Percentiles rank a stretch among this genome's conserved stretches.
These are phyloP conservation scores for Mycena capillaripes DNA, from an alignment of 768 basidiomycete genomes.

Conservation along the genomic window DNA sequence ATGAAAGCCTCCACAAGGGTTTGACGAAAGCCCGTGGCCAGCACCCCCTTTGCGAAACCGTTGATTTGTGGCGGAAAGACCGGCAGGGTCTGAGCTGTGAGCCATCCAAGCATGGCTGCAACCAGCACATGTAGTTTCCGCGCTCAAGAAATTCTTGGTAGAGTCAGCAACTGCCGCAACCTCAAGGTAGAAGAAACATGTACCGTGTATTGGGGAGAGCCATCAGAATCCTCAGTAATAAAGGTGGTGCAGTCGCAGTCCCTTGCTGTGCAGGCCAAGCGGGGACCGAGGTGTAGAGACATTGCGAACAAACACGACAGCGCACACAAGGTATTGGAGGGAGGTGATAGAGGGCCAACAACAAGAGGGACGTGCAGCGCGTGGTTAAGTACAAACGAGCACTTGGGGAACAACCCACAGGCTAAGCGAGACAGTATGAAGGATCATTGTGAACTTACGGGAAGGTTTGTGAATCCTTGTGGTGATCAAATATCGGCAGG, in stretches of 20 bases:
- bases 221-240: neutral
- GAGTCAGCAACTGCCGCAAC: neutral
- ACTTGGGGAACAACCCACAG: too few relatives aligned
- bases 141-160: neutral
- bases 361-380: too few relatives aligned
- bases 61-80: neutral
- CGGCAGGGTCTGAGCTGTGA: neutral
- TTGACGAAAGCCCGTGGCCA: neutral
- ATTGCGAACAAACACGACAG: too few relatives aligned
- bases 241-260: neutral
- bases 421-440: too few relatives aligned
- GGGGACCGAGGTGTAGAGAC: constrained; percentile 1
- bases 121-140: neutral
- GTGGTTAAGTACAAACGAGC: too few relatives aligned
- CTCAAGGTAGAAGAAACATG: neutral
- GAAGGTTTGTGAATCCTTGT: too few relatives aligned
- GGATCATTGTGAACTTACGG: too few relatives aligned
- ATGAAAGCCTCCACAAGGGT: neutral
- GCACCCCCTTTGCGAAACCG: neutral
- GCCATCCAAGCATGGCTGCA: neutral
- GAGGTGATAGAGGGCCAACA: too few relatives aligned
- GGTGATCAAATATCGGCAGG: too few relatives aligned
- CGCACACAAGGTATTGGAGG: too few relatives aligned
- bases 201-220: constrained; percentile 7
- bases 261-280: neutral